Evolutionary conservation across 768 basidiomycete species (phyloP), one percentile per base, ranked within the genome.

Genomic region (Fomitopsis serialis): DNA sequence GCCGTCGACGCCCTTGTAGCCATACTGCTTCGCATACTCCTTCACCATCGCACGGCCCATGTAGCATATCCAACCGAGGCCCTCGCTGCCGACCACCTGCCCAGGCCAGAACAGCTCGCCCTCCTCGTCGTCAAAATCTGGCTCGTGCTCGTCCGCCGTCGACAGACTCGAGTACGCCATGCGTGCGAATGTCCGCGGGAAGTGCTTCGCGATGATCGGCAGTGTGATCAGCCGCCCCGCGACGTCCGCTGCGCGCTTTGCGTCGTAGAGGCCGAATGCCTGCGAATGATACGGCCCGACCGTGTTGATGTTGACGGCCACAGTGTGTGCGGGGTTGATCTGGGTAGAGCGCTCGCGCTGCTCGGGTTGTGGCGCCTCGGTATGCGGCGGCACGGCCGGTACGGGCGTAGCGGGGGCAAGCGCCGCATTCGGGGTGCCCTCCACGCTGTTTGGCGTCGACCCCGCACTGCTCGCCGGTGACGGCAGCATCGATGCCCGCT

Each of bases 91-190:
- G 54, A 82, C 73, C 34, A 79, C 74, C 61, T 88, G 84, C 42
- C 83, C 83, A 0, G 89, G 89, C 89, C 89, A 91, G 63, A 82
- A 88, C n/a, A 92, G 72, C 62, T 91, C 89, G 58, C 89, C 87
- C 65, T 89, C 89, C 58, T 89, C 86, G 60, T 92, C 89, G 65
- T 91, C 89, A 50, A 91, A 80, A 58, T 91, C 89, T 11, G 86
- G 85, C 56, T 90, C 87, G 52, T 85, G 77, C 66, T 92, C 89
- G 58, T 92, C 89, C 15, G 75, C 74, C 0, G 78, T 73, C 0
- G 75, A 70, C 48, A 89, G 70, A 22, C 80, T 82, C 22, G 84
- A 80, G 55, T 81, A 72, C 59, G 88, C 75, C 75, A 91, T 79
- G 44, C 89, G 84, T 10, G 83, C 78, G 65, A 85, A 89, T 0